Evolutionary conservation across 192 early-diverging fungal genomes (phyloP).

Genomic region (Podila verticillata): DNA sequence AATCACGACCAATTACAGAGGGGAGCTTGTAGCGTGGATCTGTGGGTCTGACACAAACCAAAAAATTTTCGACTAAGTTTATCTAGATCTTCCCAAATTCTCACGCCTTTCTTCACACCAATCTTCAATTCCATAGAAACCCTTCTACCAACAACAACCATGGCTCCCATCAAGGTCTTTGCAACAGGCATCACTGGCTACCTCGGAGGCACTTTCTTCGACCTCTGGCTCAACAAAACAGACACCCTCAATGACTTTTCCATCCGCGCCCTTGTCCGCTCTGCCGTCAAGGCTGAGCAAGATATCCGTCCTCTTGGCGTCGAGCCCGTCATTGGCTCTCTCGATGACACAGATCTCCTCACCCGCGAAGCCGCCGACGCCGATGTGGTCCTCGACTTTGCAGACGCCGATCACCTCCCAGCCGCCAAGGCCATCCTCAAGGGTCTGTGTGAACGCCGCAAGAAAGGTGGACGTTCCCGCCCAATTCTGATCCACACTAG

Average conservation of each 20-base stretch:
- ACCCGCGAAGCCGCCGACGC: constrained; percentile 1
- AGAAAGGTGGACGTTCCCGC: background rate
- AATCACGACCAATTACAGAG: no score
- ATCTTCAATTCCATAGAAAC: background rate
- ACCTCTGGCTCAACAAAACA: background rate
- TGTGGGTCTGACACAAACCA: no score
- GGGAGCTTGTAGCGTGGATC: no score
- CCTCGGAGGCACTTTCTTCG: background rate
- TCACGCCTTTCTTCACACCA: background rate
- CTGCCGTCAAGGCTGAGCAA: constrained; percentile 2
- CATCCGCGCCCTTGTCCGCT: constrained; percentile 3
- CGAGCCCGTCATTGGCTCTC: constrained; percentile 10
- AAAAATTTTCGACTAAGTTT: no score
- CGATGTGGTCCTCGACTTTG: constrained; percentile 12
- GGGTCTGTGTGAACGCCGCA: background rate
- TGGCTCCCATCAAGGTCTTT: constrained; percentile 9
- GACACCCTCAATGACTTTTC: background rate
- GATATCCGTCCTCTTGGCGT: constrained; percentile 5
- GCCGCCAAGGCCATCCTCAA: constrained; percentile 10
- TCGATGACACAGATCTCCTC: constrained; percentile 2
- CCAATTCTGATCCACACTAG: constrained; percentile 4
- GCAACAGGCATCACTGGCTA: constrained; percentile 13
- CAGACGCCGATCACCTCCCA: constrained; percentile 3
- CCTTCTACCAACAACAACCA: background rate
- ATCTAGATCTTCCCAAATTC: background rate